Evolutionary conservation across 345 rosid species (phyloP), one percentile per base, ranked within the genome.

Genomic region (Linum trigynum): DNA sequence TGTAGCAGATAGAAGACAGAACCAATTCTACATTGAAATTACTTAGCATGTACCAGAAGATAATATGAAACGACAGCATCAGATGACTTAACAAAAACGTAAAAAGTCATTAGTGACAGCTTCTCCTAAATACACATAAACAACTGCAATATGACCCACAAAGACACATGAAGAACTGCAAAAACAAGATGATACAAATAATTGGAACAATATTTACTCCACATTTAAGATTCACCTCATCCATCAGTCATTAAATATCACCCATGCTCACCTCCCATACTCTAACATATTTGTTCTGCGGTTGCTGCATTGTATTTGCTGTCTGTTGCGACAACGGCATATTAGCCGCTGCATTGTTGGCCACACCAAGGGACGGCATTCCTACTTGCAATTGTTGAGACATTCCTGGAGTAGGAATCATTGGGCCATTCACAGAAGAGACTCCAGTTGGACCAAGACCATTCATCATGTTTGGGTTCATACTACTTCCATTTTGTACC

Each of bases 401-500:
- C 83, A 90, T 84, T 80, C 99, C 97, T 55, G 96, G 89, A 55
- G 96, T 84, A 65, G 95, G 95, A 75, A 90, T 86, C 96, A 94
- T 86, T 59, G 87, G 80, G 55, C 89, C 81, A 39, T 79, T 69
- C 72, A 95, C 97, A 58, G 90, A 76, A 61, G 99, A 76, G 75
- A 82, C 80, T 56, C 72, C 76, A 45, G 96, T 78, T 67, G 83
- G 87, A 72, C 87, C 91, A 53, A 81, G 84, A 66, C 85, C 88
- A 76, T 38, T 82, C 85, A 85, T 84, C 81, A 85, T 76, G 72
- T 83, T 94, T 69, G 82, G 95, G 72, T 78, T 94, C 81, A 85
- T 81, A 66, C 90, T 80, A 63, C 83, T 79, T 73, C 95, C 95
- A 75, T 66, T 83, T 70, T 85, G 97, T 67, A 86, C 87, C 83